These are phyloP conservation scores for Lentinula detonsa DNA, from an alignment of 768 basidiomycete genomes.

Conservation along the genomic window DNA sequence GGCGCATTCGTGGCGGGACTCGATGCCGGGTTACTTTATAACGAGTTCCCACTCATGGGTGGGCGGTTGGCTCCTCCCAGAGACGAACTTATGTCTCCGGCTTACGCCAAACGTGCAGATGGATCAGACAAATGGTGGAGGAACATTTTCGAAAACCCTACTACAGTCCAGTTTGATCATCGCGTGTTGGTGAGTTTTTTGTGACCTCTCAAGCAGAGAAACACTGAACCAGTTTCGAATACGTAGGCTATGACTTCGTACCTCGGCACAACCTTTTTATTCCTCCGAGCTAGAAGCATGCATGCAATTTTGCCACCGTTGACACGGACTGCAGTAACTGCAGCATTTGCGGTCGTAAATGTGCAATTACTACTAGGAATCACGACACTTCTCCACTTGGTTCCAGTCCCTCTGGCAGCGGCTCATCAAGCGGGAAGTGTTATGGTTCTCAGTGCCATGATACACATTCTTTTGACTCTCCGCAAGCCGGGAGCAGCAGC, in stretches of 20 bases:
- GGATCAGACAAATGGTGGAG: constrained; percentile 88
- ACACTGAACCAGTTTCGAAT: constrained; percentile 5
- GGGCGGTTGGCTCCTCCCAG: constrained; percentile 75
- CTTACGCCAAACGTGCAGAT: constrained; percentile 67
- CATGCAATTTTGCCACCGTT: constrained; percentile 57
- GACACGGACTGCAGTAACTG: constrained; percentile 44
- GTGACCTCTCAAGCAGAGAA: background rate
- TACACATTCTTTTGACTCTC: constrained; percentile 69
- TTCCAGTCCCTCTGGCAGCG: constrained; percentile 88
- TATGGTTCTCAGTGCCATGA: constrained; percentile 73
- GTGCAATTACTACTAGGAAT: constrained; percentile 66
- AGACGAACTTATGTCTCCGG: constrained; percentile 73
- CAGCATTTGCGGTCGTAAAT: constrained; percentile 76
- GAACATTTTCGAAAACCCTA: constrained; percentile 95
- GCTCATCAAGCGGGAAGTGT: constrained; percentile 96
- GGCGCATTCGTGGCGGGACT: constrained; percentile 98
- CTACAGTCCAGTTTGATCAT: constrained; percentile 96
- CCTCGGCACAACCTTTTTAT: constrained; percentile 58
- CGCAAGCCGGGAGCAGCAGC: constrained; percentile 67
- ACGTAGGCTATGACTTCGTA: constrained; percentile 83
- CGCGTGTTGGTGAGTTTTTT: constrained; percentile 68
- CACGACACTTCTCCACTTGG: constrained; percentile 84
- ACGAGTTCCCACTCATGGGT: constrained; percentile 97
- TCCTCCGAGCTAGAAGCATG: constrained; percentile 39
- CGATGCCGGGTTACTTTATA: constrained; percentile 95